Conservation (phyloP, 768 basidiomycete species). For the Pleurotus giganteus region DNA sequence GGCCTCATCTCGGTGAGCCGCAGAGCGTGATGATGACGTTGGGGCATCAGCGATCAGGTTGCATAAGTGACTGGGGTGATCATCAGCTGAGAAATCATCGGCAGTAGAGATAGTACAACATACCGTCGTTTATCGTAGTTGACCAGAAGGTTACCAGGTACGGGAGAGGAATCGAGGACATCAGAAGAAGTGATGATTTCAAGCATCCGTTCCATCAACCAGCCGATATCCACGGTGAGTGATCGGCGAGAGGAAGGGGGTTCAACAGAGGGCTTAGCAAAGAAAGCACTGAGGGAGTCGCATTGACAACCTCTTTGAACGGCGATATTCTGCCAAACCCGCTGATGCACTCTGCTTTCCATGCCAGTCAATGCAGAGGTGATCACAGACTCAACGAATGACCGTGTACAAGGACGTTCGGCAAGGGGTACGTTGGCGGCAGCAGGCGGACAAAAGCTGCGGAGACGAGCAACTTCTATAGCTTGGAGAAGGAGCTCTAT, state of each 20-base stretch:
- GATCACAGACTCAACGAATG: conserved; percentile 77
- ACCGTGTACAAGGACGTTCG: conserved; percentile 68
- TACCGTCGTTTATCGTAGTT: conserved; percentile 85
- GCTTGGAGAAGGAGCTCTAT: conserved; percentile 73
- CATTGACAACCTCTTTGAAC: conserved; percentile 55
- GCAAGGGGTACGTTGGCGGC: conserved; percentile 31
- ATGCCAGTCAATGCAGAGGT: conserved; percentile 75
- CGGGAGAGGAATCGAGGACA: conserved; percentile 48
- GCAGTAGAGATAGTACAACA: conserved; percentile 15
- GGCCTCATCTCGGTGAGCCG: conserved; percentile 49
- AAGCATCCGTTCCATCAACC: conserved; percentile 79
- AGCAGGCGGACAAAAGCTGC: conserved; percentile 44
- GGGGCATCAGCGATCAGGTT: conserved; percentile 59
- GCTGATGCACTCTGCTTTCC: conserved; percentile 73
- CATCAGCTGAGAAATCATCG: conserved; percentile 14
- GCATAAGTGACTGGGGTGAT: conserved; percentile 54
- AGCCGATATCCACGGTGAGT: conserved; percentile 75
- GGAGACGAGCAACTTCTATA: conserved; percentile 70
- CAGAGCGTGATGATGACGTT: conserved; percentile 38
- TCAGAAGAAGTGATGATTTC: conserved; percentile 79
- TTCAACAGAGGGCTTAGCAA: conserved; percentile 49
- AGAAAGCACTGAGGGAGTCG: conserved; percentile 58
- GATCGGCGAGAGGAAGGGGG: conserved; percentile 44
- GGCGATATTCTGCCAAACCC: conserved; percentile 79
- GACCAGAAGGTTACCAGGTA: conserved; percentile 58